Evolutionary conservation across 495 filamentous ascomycete species (phyloP), one percentile per base, ranked within the genome.

Genomic region (Amniculicola lignicola): DNA sequence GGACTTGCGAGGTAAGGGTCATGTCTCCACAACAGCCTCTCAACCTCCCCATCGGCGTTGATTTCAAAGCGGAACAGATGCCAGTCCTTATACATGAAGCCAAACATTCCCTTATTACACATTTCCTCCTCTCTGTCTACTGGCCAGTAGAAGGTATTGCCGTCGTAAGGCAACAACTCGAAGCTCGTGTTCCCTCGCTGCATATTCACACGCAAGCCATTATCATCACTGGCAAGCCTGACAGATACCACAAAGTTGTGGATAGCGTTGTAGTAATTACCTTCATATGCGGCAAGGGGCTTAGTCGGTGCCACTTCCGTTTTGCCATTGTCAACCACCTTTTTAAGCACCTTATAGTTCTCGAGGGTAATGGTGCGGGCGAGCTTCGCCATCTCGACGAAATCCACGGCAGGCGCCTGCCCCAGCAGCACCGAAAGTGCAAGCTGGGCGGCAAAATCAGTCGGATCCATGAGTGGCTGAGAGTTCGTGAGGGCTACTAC

Each of bases 381-480:
- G 5, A 18, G 4, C 45, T 49, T 15, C 33, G 48, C 48, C 11
- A 40, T 37, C 9, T 22, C 4, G 4, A 16, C 31, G 25, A 51
- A 41, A 4, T 10, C 16, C 24, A 16, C 9, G 7, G n/a, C 12
- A 27, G 23, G 43, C 19, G 14, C 14, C 19, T 15, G 7, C 19
- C 48, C 36, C 24, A 51, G 35, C 18, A 51, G 33, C 5, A 28
- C 23, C 2, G 15, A 15, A 4, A 51, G 27, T 16, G 16, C 12
- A 14, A 51, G 18, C 48, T 51, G 48, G 19, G 48, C 48, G 9
- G n/a, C 33, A 24, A 51, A 51, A 38, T 51, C 48, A 6, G 33
- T 40, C 7, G 35, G 29, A 29, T 51, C 48, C 35, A 51, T 41
- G 15, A 51, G 31, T 18, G 48, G 48, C 35, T 15, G 19, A 9